Evolutionary conservation across 1,139 yeast species (phyloP).

Genomic region (Lodderomyces elongisporus): DNA sequence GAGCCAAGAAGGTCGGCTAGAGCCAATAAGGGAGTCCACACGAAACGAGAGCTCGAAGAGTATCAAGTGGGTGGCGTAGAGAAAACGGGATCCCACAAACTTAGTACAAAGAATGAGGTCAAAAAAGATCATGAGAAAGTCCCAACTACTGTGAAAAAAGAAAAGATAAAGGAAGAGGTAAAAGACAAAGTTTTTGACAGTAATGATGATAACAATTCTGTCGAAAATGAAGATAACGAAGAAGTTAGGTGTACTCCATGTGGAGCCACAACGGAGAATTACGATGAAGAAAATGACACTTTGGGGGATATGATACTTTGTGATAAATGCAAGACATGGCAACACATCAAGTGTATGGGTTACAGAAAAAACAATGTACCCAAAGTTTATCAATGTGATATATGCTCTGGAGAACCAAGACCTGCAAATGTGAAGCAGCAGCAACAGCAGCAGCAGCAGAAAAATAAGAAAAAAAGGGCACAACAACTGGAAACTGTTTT

Average conservation of each 20-base stretch:
- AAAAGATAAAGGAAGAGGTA: neutral
- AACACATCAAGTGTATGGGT: conserved; percentile 72
- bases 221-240: conserved; percentile 13
- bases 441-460: conserved; percentile 1
- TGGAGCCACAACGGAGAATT: conserved; percentile 60
- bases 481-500: no score
- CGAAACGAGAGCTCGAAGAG: conserved; percentile 17
- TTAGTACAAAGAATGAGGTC: conserved; percentile 5
- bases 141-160: conserved; percentile 1
- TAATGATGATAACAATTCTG: conserved; percentile 13
- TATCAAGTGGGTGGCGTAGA: neutral
- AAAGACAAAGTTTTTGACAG: conserved; percentile 1
- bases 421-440: conserved; percentile 1
- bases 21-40: conserved; percentile 38
- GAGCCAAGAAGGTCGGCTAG: conserved; percentile 32
- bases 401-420: conserved; percentile 17
- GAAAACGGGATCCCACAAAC: neutral
- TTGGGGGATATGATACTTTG: conserved; percentile 68
- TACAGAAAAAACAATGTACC: conserved; percentile 36
- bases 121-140: conserved; percentile 1
- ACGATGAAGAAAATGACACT: conserved; percentile 54
- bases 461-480: no score
- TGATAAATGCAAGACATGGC: conserved; percentile 79
- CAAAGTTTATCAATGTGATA: conserved; percentile 28
- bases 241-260: conserved; percentile 62